Evolutionary conservation across 768 basidiomycete species (phyloP).

Genomic region (Symmetrospora coprosmae): DNA sequence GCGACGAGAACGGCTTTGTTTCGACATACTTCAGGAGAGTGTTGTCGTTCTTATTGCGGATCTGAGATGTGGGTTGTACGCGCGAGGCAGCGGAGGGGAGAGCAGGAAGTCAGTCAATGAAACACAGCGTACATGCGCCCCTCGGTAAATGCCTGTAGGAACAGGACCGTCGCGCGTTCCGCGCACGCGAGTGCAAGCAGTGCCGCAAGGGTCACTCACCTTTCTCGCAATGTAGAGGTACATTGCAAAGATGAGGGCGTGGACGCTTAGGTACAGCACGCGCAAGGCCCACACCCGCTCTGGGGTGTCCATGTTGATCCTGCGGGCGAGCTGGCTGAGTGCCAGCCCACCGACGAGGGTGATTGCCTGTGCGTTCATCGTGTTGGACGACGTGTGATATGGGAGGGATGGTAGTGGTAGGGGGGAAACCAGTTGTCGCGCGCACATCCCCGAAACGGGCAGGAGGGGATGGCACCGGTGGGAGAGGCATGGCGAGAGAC

Average conservation of each 20-base stretch:
- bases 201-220: no score
- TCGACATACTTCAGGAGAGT: slow-evolving; percentile 95
- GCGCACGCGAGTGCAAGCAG: no score
- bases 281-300: slow-evolving; percentile 66
- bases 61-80: slow-evolving; percentile 45
- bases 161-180: no score
- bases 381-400: no score
- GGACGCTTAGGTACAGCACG: slow-evolving; percentile 61
- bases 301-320: slow-evolving; percentile 38
- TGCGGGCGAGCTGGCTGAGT: slow-evolving; percentile 2
- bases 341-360: slow-evolving; percentile 9
- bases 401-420: no score
- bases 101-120: no score
- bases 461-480: no score
- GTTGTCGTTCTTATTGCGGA: slow-evolving; percentile 89
- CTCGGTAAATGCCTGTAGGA: no score
- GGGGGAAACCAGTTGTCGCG: no score
- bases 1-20: slow-evolving; percentile 48
- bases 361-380: slow-evolving; percentile 4
- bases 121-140: not conserved
- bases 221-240: slow-evolving; percentile 69
- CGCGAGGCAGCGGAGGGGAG: no score
- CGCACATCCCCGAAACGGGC: no score
- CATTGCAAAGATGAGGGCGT: slow-evolving; percentile 53
- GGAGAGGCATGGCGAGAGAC: no score